Evolutionary conservation across 2,329 filamentous ascomycete genomes (phyloP).

Genomic region (Colletotrichum truncatum): DNA sequence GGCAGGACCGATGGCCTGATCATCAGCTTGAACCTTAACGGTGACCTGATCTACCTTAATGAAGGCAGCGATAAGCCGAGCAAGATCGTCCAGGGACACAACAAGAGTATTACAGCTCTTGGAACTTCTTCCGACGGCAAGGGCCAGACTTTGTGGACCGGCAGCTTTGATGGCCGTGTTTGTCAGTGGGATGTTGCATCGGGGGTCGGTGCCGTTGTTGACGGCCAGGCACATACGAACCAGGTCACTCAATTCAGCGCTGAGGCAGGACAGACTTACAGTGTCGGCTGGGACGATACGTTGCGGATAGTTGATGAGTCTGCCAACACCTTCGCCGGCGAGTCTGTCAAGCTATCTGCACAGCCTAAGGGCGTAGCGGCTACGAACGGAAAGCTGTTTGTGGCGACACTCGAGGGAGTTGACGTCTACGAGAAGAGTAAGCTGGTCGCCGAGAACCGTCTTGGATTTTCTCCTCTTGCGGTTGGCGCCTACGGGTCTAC

Average conservation of each 20-base stretch:
- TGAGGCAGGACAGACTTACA: constrained; percentile 74
- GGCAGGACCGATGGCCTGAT: constrained; percentile 86
- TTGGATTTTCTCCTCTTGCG: constrained; percentile 73
- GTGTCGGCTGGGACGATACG: constrained; percentile 93
- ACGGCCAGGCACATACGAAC: constrained; percentile 85
- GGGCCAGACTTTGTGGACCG: constrained; percentile 79
- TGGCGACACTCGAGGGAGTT: constrained; percentile 64
- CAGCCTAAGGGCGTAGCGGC: constrained; percentile 83
- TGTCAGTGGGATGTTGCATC: constrained; percentile 82
- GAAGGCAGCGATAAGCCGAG: constrained; percentile 76
- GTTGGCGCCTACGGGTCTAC: constrained; percentile 74
- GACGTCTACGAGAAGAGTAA: constrained; percentile 68
- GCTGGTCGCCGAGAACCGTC: constrained; percentile 65
- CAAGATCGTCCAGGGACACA: constrained; percentile 84
- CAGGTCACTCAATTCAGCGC: constrained; percentile 82
- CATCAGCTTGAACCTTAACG: constrained; percentile 87
- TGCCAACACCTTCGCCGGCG: constrained; percentile 78
- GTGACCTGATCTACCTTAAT: constrained; percentile 88
- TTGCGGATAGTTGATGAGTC: constrained; percentile 81
- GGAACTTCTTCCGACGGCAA: constrained; percentile 64
- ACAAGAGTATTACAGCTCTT: constrained; percentile 88
- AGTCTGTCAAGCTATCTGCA: constrained; percentile 72
- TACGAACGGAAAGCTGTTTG: constrained; percentile 59
- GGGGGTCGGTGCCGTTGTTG: constrained; percentile 75
- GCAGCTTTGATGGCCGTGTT: constrained; percentile 90